phyloP scores from a whole-genome alignment of 2,329 filamentous ascomycete genomes.

The Exophiala bonariae region DNA sequence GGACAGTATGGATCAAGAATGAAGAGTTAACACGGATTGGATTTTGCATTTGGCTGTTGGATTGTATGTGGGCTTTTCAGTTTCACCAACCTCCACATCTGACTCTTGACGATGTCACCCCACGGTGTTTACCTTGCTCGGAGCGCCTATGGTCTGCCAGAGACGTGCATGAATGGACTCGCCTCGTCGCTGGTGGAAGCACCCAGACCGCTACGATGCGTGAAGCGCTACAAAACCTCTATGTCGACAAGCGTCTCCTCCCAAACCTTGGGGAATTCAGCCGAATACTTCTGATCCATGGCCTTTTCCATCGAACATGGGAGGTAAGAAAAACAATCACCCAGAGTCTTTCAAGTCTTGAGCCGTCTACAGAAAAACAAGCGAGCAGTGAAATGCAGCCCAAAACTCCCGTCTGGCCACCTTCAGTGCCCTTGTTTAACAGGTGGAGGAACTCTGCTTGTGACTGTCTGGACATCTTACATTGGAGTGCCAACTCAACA shows the following conservation, averaged over 20 bases:
- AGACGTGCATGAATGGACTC: constrained; percentile 35
- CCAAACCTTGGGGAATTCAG: constrained; percentile 49
- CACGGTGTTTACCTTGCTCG: constrained; percentile 38
- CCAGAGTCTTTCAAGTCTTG: constrained; percentile 46
- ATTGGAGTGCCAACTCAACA: constrained; percentile 58
- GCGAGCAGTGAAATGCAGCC: constrained; percentile 35
- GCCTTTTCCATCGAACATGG: constrained; percentile 50
- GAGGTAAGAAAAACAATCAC: constrained; percentile 46
- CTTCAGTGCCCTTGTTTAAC: constrained; percentile 45
- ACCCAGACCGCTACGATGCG: not conserved
- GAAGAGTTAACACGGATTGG: constrained; percentile 40
- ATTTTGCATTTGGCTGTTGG: constrained; percentile 46
- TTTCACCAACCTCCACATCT: constrained; percentile 37
- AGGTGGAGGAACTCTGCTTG: constrained; percentile 45
- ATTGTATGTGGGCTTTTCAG: constrained; percentile 42
- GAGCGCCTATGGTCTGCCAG: constrained; percentile 42
- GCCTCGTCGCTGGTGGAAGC: constrained; percentile 17
- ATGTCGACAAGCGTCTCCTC: constrained; percentile 50
- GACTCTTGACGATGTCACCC: constrained; percentile 39
- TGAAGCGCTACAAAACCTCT: constrained; percentile 45
- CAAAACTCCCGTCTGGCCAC: constrained; percentile 43
- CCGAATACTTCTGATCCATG: constrained; percentile 50
- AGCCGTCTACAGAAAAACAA: constrained; percentile 42
- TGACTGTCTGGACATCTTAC: constrained; percentile 53
- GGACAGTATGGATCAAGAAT: constrained; percentile 38